These are phyloP conservation scores for Coleophoma eucalyptorum DNA, from an alignment of 2,329 filamentous ascomycete genomes.

Conservation along the genomic window DNA sequence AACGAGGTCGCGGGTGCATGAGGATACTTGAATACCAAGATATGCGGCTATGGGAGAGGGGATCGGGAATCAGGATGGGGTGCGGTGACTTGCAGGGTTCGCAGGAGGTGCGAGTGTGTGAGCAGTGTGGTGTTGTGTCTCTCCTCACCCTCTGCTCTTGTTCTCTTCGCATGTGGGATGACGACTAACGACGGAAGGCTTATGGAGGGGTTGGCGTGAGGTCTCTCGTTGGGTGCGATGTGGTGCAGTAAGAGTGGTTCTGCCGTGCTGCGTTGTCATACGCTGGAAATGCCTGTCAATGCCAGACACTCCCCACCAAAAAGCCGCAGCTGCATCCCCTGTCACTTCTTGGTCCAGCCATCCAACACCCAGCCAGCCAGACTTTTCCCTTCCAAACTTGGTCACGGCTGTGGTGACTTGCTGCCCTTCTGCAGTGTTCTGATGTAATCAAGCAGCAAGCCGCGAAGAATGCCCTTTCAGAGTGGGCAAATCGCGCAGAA, in stretches of 20 bases:
- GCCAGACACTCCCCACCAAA: slow-evolving; percentile 2
- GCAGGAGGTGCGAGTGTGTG: background rate
- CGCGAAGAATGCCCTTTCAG: too few species aligned
- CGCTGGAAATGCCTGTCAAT: slow-evolving; percentile 10
- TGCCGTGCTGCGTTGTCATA: slow-evolving; percentile 15
- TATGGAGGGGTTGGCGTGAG: slow-evolving; percentile 13
- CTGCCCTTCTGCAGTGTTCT: background rate
- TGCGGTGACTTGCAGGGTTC: slow-evolving; percentile 7
- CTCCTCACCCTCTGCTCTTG: background rate
- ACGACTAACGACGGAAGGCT: slow-evolving; percentile 5
- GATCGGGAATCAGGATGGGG: slow-evolving; percentile 4
- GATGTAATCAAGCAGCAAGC: slow-evolving; percentile 15
- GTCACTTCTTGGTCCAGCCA: background rate
- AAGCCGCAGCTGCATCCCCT: background rate
- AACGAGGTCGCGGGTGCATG: background rate
- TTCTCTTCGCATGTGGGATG: slow-evolving; percentile 12
- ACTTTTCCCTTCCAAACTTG: slow-evolving; percentile 9
- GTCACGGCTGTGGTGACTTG: background rate
- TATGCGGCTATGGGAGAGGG: background rate
- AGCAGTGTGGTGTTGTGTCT: too few species aligned
- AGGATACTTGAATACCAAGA: background rate
- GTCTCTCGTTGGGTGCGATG: slow-evolving; percentile 2
- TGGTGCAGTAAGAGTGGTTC: background rate
- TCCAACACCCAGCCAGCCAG: slow-evolving; percentile 3
- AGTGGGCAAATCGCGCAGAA: too few species aligned